These are phyloP conservation scores for Ophiostoma himal-ulmi DNA, from an alignment of 2,329 filamentous ascomycete species.

Conservation along the genomic window DNA sequence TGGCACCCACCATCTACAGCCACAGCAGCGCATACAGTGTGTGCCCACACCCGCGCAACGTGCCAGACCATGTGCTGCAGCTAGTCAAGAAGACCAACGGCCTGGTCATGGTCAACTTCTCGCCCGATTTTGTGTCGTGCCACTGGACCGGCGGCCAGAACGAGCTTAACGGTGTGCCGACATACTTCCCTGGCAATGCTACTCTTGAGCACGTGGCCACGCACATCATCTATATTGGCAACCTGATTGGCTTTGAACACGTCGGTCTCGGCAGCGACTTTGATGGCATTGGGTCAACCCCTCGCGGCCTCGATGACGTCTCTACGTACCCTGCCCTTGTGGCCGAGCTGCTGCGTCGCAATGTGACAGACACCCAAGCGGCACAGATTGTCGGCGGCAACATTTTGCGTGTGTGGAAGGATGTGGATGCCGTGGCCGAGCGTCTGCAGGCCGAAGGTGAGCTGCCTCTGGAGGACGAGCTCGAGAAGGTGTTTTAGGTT, in stretches of 20 bases:
- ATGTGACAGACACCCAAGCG: constrained; percentile 67
- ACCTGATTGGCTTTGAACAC: constrained; percentile 77
- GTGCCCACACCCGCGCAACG: constrained; percentile 86
- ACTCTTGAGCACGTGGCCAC: constrained; percentile 72
- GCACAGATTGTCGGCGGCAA: constrained; percentile 74
- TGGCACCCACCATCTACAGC: constrained; percentile 80
- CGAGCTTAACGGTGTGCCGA: constrained; percentile 51
- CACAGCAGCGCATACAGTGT: constrained; percentile 77
- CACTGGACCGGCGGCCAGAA: constrained; percentile 49
- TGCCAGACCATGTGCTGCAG: constrained; percentile 74
- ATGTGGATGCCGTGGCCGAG: constrained; percentile 66
- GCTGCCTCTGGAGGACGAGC: constrained; percentile 50
- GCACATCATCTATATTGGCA: constrained; percentile 77
- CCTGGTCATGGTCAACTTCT: constrained; percentile 88
- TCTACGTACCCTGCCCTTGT: constrained; percentile 75
- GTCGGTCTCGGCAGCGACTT: constrained; percentile 89
- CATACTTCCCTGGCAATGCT: constrained; percentile 59
- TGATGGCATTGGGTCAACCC: constrained; percentile 65
- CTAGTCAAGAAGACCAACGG: constrained; percentile 68
- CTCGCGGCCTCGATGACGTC: constrained; percentile 75
- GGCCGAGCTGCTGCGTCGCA: constrained; percentile 64
- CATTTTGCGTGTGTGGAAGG: constrained; percentile 74
- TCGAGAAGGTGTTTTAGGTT: constrained; percentile 25
- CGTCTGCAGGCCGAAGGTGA: constrained; percentile 56
- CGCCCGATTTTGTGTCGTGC: constrained; percentile 77